These are phyloP conservation scores for Phytophthora kernoviae DNA, from an alignment of 352 stramenopile genomes.

Conservation along the genomic window DNA sequence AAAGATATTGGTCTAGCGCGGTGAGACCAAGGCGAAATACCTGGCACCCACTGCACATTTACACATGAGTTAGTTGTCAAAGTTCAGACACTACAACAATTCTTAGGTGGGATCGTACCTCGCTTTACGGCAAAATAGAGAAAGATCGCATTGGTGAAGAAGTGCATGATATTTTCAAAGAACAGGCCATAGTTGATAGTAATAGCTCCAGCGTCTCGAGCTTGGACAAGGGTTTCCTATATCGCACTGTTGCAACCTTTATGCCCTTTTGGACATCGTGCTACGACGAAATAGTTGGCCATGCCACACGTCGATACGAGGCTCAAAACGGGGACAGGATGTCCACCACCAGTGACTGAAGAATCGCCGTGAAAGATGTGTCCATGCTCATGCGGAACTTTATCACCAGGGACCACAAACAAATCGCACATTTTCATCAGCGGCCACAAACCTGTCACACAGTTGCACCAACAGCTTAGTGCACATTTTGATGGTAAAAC, in stretches of 20 bases:
- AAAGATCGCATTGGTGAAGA: constrained; percentile 66
- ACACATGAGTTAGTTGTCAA: neutral
- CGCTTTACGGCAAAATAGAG: constrained; percentile 72
- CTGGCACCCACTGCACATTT: no score
- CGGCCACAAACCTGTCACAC: no score
- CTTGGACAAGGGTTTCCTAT: constrained; percentile 57
- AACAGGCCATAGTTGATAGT: constrained; percentile 72
- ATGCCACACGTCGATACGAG: constrained; percentile 63
- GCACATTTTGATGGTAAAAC: no score
- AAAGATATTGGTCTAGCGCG: no score
- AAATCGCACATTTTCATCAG: no score
- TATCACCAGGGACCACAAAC: no score
- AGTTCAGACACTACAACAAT: neutral
- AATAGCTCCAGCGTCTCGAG: constrained; percentile 46
- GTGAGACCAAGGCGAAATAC: no score
- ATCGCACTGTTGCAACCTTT: constrained; percentile 40
- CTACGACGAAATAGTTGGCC: constrained; percentile 57
- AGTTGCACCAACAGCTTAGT: no score
- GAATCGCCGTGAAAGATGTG: constrained; percentile 60
- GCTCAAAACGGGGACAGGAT: constrained; percentile 65
- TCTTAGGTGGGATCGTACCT: constrained; percentile 24
- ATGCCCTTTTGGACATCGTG: constrained; percentile 40
- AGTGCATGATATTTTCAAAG: constrained; percentile 65
- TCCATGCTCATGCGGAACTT: no score
- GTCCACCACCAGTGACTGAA: constrained; percentile 67